These are phyloP conservation scores for Ceratobasidium sp. DNA, from an alignment of 1,284 basidiomycete species.

Conservation along the genomic window DNA sequence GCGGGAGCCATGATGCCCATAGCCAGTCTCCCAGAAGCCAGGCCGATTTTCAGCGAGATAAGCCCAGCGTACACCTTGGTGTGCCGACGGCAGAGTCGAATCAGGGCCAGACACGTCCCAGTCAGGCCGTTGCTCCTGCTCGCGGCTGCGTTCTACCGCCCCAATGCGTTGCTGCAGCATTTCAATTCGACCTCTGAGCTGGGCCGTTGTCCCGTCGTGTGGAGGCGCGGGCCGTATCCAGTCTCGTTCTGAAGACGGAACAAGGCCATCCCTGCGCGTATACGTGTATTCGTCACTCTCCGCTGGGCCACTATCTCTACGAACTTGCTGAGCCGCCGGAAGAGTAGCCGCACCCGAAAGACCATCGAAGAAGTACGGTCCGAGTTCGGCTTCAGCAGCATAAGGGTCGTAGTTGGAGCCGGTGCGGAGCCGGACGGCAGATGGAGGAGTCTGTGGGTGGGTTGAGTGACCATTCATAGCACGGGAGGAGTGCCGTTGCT, in stretches of 20 bases:
- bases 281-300: neutral
- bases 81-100: constrained; percentile 5
- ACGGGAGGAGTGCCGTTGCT: constrained; percentile 11
- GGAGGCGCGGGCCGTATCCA: constrained; percentile 27
- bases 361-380: constrained; percentile 26
- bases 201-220: constrained; percentile 29
- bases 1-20: constrained; percentile 5
- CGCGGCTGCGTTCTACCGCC: constrained; percentile 34
- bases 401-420: constrained; percentile 36
- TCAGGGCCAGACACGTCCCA: constrained; percentile 8
- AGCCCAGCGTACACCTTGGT: constrained; percentile 35
- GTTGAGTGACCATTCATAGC: constrained; percentile 14
- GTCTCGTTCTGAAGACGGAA: neutral
- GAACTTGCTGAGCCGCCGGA: neutral
- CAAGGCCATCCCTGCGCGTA: constrained; percentile 1
- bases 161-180: constrained; percentile 32
- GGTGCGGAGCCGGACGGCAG: constrained; percentile 24
- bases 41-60: constrained; percentile 37
- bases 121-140: constrained; percentile 10
- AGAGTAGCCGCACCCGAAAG: neutral
- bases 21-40: constrained; percentile 40
- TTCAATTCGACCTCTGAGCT: constrained; percentile 38
- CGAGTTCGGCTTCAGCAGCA: constrained; percentile 31
- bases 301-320: neutral
- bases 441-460: constrained; percentile 17